These are phyloP conservation scores for Helotiales sp. DNA, from an alignment of 2,329 filamentous ascomycete species.

Conservation along the genomic window DNA sequence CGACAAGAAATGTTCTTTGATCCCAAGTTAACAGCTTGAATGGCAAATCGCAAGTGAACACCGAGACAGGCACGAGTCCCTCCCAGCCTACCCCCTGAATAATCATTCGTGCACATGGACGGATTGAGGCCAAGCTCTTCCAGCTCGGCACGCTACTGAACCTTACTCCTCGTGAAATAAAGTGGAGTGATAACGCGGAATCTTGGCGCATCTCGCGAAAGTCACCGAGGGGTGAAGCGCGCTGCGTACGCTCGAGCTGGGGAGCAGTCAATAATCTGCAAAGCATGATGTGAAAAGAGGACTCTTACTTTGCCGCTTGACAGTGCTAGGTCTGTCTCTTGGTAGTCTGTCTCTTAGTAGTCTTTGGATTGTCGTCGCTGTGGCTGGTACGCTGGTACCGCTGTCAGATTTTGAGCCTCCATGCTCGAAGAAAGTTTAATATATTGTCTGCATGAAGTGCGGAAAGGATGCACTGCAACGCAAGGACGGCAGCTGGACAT, in stretches of 20 bases:
- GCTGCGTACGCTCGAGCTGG: background rate
- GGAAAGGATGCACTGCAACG: conserved; percentile 6
- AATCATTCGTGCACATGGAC: background rate
- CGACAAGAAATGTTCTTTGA: background rate
- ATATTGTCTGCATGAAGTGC: conserved; percentile 2
- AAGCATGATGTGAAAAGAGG: background rate
- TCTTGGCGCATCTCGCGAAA: background rate
- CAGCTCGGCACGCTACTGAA: conserved; percentile 10
- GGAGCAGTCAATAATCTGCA: background rate
- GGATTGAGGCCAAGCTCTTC: background rate
- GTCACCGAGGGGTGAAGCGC: background rate
- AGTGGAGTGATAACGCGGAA: conserved; percentile 11
- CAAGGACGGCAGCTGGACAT: conserved; percentile 6
- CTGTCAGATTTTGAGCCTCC: conserved; percentile 12
- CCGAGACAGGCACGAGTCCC: no score
- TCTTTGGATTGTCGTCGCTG: background rate
- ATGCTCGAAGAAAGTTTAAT: conserved; percentile 3
- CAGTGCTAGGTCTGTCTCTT: background rate
- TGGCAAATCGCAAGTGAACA: no score
- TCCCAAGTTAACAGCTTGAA: background rate
- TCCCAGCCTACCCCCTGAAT: background rate
- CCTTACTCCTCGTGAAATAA: background rate
- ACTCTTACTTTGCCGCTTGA: background rate
- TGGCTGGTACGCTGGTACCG: conserved; percentile 4
- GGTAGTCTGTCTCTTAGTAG: background rate